phyloP scores from a whole-genome alignment of 2,329 filamentous ascomycete genomes.

The Pyrenochaeta sp. region DNA sequence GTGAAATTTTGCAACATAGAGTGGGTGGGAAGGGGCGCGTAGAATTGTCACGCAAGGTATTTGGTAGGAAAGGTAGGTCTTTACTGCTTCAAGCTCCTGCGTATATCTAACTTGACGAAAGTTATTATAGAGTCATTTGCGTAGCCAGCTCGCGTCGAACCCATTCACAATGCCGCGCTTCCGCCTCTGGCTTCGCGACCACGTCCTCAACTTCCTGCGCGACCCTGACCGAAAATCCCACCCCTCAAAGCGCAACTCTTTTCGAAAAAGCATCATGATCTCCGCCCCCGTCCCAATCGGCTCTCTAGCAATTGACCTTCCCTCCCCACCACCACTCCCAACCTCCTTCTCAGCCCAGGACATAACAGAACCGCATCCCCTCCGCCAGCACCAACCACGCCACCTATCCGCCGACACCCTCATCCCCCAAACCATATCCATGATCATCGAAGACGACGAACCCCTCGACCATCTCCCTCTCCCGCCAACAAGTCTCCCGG shows the following conservation, averaged over 20 bases:
- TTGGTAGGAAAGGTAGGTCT: too few species aligned
- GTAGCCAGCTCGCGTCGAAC: too few species aligned
- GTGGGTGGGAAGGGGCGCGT: neutral
- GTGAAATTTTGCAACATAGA: neutral
- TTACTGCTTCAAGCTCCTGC: too few species aligned
- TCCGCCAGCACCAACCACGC: slow-evolving; percentile 1
- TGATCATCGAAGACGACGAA: slow-evolving; percentile 1
- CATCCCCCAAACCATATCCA: slow-evolving; percentile 3
- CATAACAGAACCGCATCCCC: neutral
- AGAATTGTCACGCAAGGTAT: neutral
- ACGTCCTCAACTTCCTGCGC: slow-evolving; percentile 12
- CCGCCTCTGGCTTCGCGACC: slow-evolving; percentile 16
- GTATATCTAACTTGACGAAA: neutral
- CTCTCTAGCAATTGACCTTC: slow-evolving; percentile 1
- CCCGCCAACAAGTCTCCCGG: neutral
- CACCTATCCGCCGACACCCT: neutral
- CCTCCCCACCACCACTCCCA: slow-evolving; percentile 2
- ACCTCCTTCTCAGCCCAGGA: slow-evolving; percentile 11
- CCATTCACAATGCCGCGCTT: slow-evolving; percentile 15
- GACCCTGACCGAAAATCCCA: neutral
- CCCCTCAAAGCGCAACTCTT: slow-evolving; percentile 2
- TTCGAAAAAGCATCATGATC: slow-evolving; percentile 12
- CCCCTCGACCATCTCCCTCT: neutral
- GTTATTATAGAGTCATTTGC: neutral
- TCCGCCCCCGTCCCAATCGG: slow-evolving; percentile 11